Base-by-base conservation (phyloP, 768 basidiomycete species). In the Lyophyllum semitale region DNA sequence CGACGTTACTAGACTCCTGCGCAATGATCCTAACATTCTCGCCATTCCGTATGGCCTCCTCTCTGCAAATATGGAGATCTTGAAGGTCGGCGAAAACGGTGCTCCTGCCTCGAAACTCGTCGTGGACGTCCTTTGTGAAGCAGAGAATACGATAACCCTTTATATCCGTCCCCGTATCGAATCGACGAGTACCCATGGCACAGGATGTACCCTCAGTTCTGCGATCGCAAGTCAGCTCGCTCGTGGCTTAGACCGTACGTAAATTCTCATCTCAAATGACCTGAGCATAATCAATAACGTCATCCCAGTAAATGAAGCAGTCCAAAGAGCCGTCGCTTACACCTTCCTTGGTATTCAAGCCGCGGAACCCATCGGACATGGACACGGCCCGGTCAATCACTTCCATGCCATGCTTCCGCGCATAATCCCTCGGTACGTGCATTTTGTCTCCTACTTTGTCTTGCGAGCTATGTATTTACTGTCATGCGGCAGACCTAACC, bases 131-230 rank as follows among this genome's bases (percentile, higher is more conserved):
- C 72, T 93, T 2, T 79, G 73, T 51, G 75, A 80, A 33, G 58
- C 61, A n/a, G 61, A 41, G 66, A 59, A 61, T 3, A 70, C 71
- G 29, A 81, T 81, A 1, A 48, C 91, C 17, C 87, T 85, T n/a
- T n/a, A n/a, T 56, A 75, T 83, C n/a, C 78, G 83, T 6, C 85
- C 88, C 1, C 73, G 81, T 12, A 71, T 93, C 18, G 74, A 86
- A 12, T 84, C 89, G 5, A 79, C 71, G 30, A 91, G 78, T 60
- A 97, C 94, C 0, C 95, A 96, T 65, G 95, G 95, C 1, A 97
- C 95, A 0, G 95, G 94, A 1, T 97, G 94, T 67, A 97, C 95
- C 0, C 75, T 97, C n/a, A 88, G 86, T 43, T 86, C 94, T 0
- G 91, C 93, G 0, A 79, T 96, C 15, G 87, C 87, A 2, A 85